phyloP scores from a whole-genome alignment of 176 grass and related monocot genomes.

The Carex myosuroides region DNA sequence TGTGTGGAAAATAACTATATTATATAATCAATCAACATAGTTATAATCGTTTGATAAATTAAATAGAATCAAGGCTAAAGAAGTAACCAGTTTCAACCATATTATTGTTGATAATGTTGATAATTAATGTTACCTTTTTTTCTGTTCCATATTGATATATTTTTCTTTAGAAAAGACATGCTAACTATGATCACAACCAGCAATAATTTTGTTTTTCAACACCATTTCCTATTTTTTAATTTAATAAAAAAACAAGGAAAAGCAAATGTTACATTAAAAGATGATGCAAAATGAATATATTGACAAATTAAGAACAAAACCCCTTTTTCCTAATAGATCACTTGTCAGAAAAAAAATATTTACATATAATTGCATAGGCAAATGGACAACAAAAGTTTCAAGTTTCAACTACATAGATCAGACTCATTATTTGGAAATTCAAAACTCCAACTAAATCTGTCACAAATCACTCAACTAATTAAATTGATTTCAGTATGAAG shows the following conservation, averaged over 20 bases:
- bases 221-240: background rate
- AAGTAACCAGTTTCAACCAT: no score
- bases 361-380: constrained; percentile 9
- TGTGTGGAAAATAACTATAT: no score
- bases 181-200: background rate
- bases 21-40: no score
- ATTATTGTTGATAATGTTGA: no score
- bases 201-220: background rate
- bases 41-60: no score
- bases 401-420: constrained; percentile 4
- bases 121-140: background rate
- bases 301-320: background rate
- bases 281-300: background rate
- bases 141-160: background rate
- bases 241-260: background rate
- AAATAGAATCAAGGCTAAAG: no score
- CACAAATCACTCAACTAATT: constrained; percentile 3
- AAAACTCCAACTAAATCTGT: constrained; percentile 15
- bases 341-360: background rate
- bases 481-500: constrained; percentile 1
- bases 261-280: background rate
- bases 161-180: background rate
- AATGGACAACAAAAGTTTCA: constrained; percentile 17
- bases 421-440: constrained; percentile 3
- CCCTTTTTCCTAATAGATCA: background rate